Percentiles rank a stretch among this genome's conserved stretches.
Conservation (phyloP, 129 eudicot species). For the Artemisia tridentata region DNA sequence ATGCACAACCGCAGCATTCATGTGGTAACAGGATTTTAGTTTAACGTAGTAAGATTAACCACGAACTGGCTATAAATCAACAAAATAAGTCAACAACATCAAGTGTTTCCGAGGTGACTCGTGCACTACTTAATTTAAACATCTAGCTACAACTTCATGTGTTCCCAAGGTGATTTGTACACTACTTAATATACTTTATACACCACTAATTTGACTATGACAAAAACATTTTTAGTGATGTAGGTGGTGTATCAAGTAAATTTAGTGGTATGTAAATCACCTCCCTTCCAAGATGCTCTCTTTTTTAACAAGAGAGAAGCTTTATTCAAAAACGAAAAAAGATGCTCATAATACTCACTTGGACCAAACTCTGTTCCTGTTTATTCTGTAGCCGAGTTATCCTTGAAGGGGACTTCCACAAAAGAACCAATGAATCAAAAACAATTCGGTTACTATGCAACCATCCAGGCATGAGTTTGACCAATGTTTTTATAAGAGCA, state of each 20-base stretch:
- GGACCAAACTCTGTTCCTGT: conserved; percentile 89
- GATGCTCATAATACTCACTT: conserved; percentile 52
- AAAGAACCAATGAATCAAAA: conserved; percentile 73
- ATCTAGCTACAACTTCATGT: too few species aligned
- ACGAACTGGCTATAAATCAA: background rate
- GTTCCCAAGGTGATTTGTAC: too few species aligned
- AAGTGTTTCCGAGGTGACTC: too few species aligned
- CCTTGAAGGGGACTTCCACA: conserved; percentile 95
- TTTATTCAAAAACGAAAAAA: background rate
- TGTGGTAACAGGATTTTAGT: background rate
- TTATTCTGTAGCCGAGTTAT: conserved; percentile 79
- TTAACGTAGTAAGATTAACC: background rate
- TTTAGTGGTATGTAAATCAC: too few species aligned
- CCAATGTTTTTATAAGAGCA: conserved; percentile 80
- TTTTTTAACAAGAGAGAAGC: too few species aligned
- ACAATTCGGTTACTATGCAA: conserved; percentile 80
- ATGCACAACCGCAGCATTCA: conserved; percentile 2
- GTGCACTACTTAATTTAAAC: too few species aligned
- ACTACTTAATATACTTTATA: too few species aligned
- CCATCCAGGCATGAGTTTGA: conserved; percentile 94
- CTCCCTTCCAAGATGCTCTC: too few species aligned
- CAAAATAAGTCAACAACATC: background rate
- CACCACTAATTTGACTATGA: too few species aligned
- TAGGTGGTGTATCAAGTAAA: too few species aligned
- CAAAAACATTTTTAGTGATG: too few species aligned